phyloP scores from a whole-genome alignment of 1,139 yeast species.

The Candida buenavistaensis region DNA sequence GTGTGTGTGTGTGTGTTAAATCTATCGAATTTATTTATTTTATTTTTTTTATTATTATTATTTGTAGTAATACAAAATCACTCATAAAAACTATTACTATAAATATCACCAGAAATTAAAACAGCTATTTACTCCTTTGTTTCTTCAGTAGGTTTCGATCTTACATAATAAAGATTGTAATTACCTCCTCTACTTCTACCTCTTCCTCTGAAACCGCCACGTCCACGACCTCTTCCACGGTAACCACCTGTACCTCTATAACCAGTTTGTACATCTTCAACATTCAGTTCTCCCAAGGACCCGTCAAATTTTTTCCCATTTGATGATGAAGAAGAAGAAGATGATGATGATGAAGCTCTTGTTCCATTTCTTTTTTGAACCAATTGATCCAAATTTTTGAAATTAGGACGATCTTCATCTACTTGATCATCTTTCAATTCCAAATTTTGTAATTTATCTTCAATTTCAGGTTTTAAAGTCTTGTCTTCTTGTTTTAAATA shows the following conservation, averaged over 20 bases:
- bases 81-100: too few species aligned
- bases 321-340: constrained; percentile 5
- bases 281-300: too few species aligned
- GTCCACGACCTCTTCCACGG: constrained; percentile 10
- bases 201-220: constrained; percentile 20
- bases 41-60: too few species aligned
- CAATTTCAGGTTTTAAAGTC: constrained; percentile 2
- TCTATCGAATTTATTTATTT: too few species aligned
- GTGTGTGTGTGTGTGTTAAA: too few species aligned
- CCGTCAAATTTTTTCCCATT: constrained; percentile 1
- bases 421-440: constrained; percentile 6
- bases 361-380: constrained; percentile 15
- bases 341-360: constrained; percentile 4
- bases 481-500: constrained; percentile 8
- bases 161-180: constrained; percentile 29
- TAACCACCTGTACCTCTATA: constrained; percentile 16
- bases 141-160: constrained; percentile 16
- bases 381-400: constrained; percentile 33
- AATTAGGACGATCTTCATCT: constrained; percentile 26
- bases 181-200: constrained; percentile 19
- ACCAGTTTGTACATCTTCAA: too few species aligned
- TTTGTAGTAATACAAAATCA: too few species aligned
- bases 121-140: constrained; percentile 1
- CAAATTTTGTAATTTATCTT: constrained; percentile 7
- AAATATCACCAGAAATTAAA: too few species aligned